Conservation (phyloP, 768 basidiomycete genomes). For the Russula lepida region DNA sequence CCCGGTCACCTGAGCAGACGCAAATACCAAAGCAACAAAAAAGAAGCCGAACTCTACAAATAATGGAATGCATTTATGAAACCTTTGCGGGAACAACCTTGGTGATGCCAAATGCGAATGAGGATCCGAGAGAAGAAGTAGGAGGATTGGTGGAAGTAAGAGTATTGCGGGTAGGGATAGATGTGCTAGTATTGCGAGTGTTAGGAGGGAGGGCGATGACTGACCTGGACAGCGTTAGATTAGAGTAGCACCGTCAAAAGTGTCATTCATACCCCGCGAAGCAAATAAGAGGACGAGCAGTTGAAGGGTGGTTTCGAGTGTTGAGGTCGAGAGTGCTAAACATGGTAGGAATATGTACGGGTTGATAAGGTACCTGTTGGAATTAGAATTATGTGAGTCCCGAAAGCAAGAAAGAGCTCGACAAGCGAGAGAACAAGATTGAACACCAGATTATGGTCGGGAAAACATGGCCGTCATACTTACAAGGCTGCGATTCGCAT, state of each 20-base stretch:
- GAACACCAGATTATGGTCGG: background rate
- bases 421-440: background rate
- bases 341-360: slow-evolving; percentile 80
- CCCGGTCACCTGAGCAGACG: slow-evolving; percentile 51
- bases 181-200: slow-evolving; percentile 65
- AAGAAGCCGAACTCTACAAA: slow-evolving; percentile 47
- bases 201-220: slow-evolving; percentile 47
- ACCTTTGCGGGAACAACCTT: slow-evolving; percentile 23
- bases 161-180: slow-evolving; percentile 64
- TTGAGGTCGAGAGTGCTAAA: slow-evolving; percentile 74
- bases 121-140: slow-evolving; percentile 55
- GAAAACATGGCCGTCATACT: slow-evolving; percentile 25
- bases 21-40: slow-evolving; percentile 37
- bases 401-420: background rate
- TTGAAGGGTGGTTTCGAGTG: slow-evolving; percentile 68
- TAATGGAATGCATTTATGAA: slow-evolving; percentile 27
- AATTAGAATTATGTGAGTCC: background rate
- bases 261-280: slow-evolving; percentile 42
- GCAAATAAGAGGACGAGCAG: slow-evolving; percentile 65
- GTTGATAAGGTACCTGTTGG: slow-evolving; percentile 72
- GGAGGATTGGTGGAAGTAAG: slow-evolving; percentile 56
- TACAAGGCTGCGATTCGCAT: slow-evolving; percentile 58
- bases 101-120: slow-evolving; percentile 65
- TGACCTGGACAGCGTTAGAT: slow-evolving; percentile 38
- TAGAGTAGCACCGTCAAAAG: background rate